Evolutionary conservation across 164 flowering plant species (phyloP).

Genomic region (Liriodendron chinense): DNA sequence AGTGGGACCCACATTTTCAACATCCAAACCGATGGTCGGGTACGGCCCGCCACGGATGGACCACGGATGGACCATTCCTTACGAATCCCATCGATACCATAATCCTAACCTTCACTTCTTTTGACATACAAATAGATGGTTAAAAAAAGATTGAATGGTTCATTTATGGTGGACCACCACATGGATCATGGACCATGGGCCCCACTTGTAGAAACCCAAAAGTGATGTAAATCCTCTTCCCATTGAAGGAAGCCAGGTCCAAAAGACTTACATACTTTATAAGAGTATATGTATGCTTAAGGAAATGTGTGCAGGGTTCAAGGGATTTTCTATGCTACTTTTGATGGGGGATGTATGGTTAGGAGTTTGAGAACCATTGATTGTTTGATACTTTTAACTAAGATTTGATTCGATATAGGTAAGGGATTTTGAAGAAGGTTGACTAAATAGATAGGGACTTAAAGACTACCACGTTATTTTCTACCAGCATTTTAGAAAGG

Average conservation of each 20-base stretch:
- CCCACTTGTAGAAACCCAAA: neutral
- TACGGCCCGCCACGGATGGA: neutral
- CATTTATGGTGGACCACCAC: neutral
- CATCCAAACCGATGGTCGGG: neutral
- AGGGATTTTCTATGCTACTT: slow-evolving; percentile 15
- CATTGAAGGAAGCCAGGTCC: neutral
- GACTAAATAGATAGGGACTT: neutral
- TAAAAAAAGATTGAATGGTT: neutral
- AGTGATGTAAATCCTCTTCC: neutral
- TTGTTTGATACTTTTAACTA: slow-evolving; percentile 22
- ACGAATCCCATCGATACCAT: no score
- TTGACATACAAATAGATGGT: neutral
- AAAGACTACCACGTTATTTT: neutral
- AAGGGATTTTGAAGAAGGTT: neutral
- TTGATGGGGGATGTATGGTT: slow-evolving; percentile 6
- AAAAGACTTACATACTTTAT: neutral
- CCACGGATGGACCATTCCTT: neutral
- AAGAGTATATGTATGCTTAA: neutral
- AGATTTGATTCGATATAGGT: slow-evolving; percentile 9
- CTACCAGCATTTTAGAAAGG: neutral
- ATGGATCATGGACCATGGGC: neutral
- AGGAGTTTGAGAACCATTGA: slow-evolving; percentile 5
- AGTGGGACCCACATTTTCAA: neutral
- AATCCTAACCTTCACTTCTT: no score
- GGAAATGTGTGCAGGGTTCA: neutral